Percentiles rank a stretch among this genome's conserved stretches.
Conservation (phyloP, 108 stramenopile genomes). For the Cyclotella choctawhatcheeana region DNA sequence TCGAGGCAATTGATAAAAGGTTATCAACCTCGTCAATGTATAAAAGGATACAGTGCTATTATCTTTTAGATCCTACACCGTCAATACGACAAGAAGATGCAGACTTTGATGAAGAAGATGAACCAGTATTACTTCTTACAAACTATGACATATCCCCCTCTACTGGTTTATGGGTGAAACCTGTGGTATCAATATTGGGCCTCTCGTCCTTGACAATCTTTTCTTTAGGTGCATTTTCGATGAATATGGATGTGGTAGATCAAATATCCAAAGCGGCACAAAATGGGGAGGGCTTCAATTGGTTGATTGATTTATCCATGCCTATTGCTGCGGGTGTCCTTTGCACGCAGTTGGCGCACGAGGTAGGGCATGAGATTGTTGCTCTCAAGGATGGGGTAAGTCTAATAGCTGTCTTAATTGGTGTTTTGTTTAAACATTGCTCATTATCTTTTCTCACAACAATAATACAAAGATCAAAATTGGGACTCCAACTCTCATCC, state of each 20-base stretch:
- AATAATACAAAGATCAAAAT: slow-evolving; percentile 55
- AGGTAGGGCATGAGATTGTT: slow-evolving; percentile 52
- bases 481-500: slow-evolving; percentile 61
- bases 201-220: slow-evolving; percentile 53
- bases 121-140: slow-evolving; percentile 62
- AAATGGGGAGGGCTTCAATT: slow-evolving; percentile 33
- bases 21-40: slow-evolving; percentile 38
- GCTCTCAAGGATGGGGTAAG: slow-evolving; percentile 65
- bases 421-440: background rate
- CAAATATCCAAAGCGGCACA: slow-evolving; percentile 38
- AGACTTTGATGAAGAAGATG: slow-evolving; percentile 54
- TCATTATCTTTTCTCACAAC: no score
- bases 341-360: slow-evolving; percentile 53
- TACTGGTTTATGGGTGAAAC: slow-evolving; percentile 53
- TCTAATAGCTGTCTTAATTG: no score
- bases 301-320: slow-evolving; percentile 48
- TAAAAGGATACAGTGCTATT: slow-evolving; percentile 62
- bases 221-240: slow-evolving; percentile 58
- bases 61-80: slow-evolving; percentile 71
- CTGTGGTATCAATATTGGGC: slow-evolving; percentile 50
- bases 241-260: slow-evolving; percentile 57
- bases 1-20: slow-evolving; percentile 48
- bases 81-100: slow-evolving; percentile 76
- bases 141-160: slow-evolving; percentile 51
- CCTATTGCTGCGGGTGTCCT: slow-evolving; percentile 48